Percentiles rank a stretch among this genome's conserved stretches.
Conservation (phyloP, 2,329 filamentous ascomycete genomes). For the Phaeosphaeria sp. region DNA sequence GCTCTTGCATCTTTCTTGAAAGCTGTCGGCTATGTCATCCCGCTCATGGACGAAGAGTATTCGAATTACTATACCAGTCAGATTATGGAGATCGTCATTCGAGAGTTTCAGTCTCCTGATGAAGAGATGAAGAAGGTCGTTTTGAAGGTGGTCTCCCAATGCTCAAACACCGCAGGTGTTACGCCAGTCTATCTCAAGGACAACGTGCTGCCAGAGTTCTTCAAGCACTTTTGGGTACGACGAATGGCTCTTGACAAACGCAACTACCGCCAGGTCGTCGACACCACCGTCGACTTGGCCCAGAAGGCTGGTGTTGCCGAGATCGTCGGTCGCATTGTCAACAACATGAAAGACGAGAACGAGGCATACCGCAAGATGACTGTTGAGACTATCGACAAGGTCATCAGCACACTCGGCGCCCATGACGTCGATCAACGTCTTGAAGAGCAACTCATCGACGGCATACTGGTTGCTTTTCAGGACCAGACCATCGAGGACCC, state of each 20-base stretch:
- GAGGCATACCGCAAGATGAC: slow-evolving; percentile 99
- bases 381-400: slow-evolving; percentile 95
- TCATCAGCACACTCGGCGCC: slow-evolving; percentile 89
- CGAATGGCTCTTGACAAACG: slow-evolving; percentile 97
- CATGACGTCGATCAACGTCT: slow-evolving; percentile 92
- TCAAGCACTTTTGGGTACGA: slow-evolving; percentile 98
- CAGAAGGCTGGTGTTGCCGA: slow-evolving; percentile 98
- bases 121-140: slow-evolving; percentile 99
- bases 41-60: slow-evolving; percentile 99
- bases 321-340: slow-evolving; percentile 91
- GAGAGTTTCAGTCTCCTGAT: slow-evolving; percentile 95
- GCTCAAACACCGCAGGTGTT: slow-evolving; percentile 91
- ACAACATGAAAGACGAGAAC: slow-evolving; percentile 96
- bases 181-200: slow-evolving; percentile 95
- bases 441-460: slow-evolving; percentile 93
- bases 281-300: slow-evolving; percentile 95
- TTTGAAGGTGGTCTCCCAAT: slow-evolving; percentile 95
- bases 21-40: slow-evolving; percentile 97
- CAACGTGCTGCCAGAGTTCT: slow-evolving; percentile 93
- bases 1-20: slow-evolving; percentile 95
- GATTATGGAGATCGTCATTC: slow-evolving; percentile 97
- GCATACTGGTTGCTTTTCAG: slow-evolving; percentile 94
- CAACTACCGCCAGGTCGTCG: slow-evolving; percentile 97
- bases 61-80: slow-evolving; percentile 98
- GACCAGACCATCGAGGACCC: slow-evolving; percentile 97